Conservation (phyloP, 257 asterid genomes). For the Knoxia roxburghii region DNA sequence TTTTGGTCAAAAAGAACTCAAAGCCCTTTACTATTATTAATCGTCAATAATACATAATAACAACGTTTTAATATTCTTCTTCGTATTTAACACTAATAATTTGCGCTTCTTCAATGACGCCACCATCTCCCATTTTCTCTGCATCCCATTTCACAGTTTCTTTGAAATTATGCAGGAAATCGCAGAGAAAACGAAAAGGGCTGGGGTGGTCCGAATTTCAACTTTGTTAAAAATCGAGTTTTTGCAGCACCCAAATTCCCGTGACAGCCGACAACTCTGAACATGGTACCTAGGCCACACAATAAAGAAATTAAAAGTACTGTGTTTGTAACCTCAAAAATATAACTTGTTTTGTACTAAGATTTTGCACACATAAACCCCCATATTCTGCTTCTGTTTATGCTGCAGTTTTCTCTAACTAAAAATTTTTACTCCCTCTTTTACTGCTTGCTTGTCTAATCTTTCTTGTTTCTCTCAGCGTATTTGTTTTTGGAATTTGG, state of each 20-base stretch:
- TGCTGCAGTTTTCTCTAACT: neutral
- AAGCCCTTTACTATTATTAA: too few species aligned
- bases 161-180: too few species aligned
- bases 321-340: too few species aligned
- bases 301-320: constrained; percentile 15
- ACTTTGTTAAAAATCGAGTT: constrained; percentile 18
- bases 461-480: constrained; percentile 12
- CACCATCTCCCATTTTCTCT: too few species aligned
- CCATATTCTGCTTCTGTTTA: neutral
- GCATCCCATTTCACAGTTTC: too few species aligned
- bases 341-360: neutral
- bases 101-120: too few species aligned
- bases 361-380: neutral
- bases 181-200: too few species aligned
- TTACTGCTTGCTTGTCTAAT: neutral
- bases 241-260: constrained; percentile 54
- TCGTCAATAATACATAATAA: too few species aligned
- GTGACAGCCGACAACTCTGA: constrained; percentile 92
- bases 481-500: constrained; percentile 15
- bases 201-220: neutral
- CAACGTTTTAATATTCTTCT: too few species aligned
- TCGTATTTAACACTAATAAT: too few species aligned
- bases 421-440: too few species aligned
- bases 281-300: constrained; percentile 65
- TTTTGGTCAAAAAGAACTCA: too few species aligned